phyloP scores from a whole-genome alignment of 73 alveolate genomes.

The Stentor coeruleus region DNA sequence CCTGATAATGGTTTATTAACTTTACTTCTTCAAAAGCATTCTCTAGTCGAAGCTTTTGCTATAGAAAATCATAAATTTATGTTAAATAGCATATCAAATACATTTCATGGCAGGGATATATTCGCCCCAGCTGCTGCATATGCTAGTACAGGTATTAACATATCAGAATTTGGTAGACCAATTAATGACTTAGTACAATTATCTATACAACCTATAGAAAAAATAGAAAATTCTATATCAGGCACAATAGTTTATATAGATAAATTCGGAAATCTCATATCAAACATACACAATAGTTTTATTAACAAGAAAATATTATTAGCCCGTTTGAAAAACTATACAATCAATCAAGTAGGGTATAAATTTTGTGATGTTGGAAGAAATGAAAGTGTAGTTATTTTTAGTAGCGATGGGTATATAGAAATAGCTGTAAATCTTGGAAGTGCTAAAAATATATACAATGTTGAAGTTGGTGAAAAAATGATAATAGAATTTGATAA shows the following conservation, averaged over 20 bases:
- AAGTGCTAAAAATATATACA: slow-evolving; percentile 7
- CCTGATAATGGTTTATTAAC: slow-evolving; percentile 24
- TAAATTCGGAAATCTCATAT: slow-evolving; percentile 9
- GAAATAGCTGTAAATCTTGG: slow-evolving; percentile 26
- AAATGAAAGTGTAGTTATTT: background rate
- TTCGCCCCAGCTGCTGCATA: slow-evolving; percentile 27
- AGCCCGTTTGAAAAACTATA: background rate
- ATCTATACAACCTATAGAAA: no score
- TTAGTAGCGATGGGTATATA: background rate
- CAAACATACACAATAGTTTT: background rate
- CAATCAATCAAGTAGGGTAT: background rate
- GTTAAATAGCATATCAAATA: background rate
- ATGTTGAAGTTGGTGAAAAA: no score
- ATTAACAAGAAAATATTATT: background rate
- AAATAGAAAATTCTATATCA: background rate
- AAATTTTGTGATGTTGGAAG: slow-evolving; percentile 7
- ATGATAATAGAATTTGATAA: no score
- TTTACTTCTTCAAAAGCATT: background rate
- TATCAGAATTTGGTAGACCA: background rate
- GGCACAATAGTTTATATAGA: slow-evolving; percentile 24
- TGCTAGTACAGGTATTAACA: background rate
- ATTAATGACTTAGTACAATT: background rate
- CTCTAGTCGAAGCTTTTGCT: background rate
- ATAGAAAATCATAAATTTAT: background rate
- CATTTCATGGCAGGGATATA: slow-evolving; percentile 30